Conservation (phyloP, 768 basidiomycete genomes). For the Rhodocollybia butyracea region DNA sequence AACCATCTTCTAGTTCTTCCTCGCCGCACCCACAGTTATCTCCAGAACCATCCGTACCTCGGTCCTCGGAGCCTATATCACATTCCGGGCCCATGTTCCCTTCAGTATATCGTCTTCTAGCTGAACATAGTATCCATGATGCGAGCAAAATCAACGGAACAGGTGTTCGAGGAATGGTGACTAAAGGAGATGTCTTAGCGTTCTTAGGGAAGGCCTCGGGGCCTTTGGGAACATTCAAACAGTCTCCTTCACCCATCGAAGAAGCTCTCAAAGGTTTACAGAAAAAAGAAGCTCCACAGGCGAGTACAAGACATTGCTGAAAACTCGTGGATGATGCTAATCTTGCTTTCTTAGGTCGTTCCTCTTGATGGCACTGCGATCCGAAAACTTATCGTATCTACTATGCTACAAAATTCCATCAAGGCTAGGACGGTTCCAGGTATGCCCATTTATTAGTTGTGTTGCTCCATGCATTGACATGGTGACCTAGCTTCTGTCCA, state of each 20-base stretch:
- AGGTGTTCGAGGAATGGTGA: constrained; percentile 89
- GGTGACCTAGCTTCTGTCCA: constrained; percentile 36
- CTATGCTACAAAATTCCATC: constrained; percentile 51
- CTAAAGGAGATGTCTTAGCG: constrained; percentile 92
- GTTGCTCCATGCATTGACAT: constrained; percentile 11
- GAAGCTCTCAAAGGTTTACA: constrained; percentile 17
- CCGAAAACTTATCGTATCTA: constrained; percentile 62
- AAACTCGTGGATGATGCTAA: not conserved
- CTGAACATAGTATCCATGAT: constrained; percentile 58
- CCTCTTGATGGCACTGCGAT: constrained; percentile 63
- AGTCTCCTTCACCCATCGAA: constrained; percentile 25
- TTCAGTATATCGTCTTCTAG: constrained; percentile 79
- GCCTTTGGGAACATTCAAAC: constrained; percentile 74
- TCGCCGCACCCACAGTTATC: constrained; percentile 17
- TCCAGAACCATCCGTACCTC: constrained; percentile 21
- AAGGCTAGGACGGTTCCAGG: constrained; percentile 47
- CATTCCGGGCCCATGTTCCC: constrained; percentile 82
- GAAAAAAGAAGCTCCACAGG: constrained; percentile 36
- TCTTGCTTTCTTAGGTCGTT: constrained; percentile 15
- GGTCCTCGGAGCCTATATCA: constrained; percentile 32
- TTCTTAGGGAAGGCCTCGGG: constrained; percentile 80
- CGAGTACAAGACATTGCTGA: constrained; percentile 27
- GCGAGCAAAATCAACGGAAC: constrained; percentile 78
- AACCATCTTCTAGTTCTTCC: constrained; percentile 25
- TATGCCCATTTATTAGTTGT: constrained; percentile 18